Base-by-base conservation (phyloP, 73 alveolate species). In the Symbiodinium pilosum region DNA sequence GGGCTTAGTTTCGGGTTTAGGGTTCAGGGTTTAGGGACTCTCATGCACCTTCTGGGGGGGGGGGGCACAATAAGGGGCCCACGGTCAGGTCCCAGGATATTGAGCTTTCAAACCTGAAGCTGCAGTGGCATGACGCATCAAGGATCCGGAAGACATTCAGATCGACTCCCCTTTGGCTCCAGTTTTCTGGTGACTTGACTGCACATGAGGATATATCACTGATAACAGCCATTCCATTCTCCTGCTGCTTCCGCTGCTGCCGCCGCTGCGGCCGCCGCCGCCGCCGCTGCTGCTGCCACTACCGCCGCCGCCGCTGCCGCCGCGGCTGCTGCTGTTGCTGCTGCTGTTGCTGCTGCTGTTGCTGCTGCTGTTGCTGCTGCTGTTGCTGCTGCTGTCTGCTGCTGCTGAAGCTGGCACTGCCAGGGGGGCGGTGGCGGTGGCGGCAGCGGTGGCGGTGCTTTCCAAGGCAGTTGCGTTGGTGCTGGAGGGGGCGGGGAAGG, bases 161-260 rank as follows among this genome's bases (percentile, higher is more conserved):
- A 20, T 20, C 77, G 81, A 91, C 88, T 71, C 97, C 51, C 88
- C 88, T 42, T 21, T 69, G 5, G 97, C 97, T 68, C 97, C 97
- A 43, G 88, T 77, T 1, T 91, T 91, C 44, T 91, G 97, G 95
- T 3, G 18, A 4, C 95, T 32, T 84, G 41, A 12, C 16, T 44
- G 39, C n/a, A 42, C 1, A n/a, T n/a, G n/a, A n/a, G n/a, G n/a
- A n/a, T n/a, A n/a, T n/a, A n/a, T n/a, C n/a, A n/a, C n/a, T n/a
- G n/a, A n/a, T n/a, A n/a, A n/a, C n/a, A n/a, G n/a, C n/a, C n/a
- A n/a, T n/a, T n/a, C n/a, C n/a, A n/a, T n/a, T n/a, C 43, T 71
- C 1, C 85, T 26, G 4, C 86, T 73, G 34, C 47, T 73, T 8
- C 85, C 42, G 43, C 85, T 71, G 4, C 85, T 71, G 32, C 43